Base-by-base conservation (phyloP, 257 asterid genomes). In the Apocynum venetum region DNA sequence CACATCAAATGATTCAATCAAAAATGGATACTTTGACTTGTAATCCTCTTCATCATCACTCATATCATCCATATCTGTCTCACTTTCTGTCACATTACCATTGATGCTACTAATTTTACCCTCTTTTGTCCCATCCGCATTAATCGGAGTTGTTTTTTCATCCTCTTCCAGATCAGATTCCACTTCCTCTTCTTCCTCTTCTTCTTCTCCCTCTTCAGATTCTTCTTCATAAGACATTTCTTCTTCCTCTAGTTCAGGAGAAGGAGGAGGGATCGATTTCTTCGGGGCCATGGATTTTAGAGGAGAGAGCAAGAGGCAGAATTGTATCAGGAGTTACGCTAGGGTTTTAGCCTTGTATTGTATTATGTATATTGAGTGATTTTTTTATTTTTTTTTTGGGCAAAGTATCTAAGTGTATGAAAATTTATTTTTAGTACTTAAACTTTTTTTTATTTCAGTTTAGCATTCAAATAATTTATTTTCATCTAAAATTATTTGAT, bases 11-110 rank as follows among this genome's bases (percentile, higher is more conserved):
- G 97, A 88, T 4, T 52, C 68, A n/a, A 61, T 59, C 40, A 90
- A 67, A 80, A 56, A 48, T 0, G 88, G 91, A 60, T 87, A 89
- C 78, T 85, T 81, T 2, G 84, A 47, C 86, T 78, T 65, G 56
- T 82, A 85, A 12, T 63, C 83, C 9, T 17, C 73, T 72, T 77
- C 84, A 2, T 31, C 89, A 11, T 8, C 85, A 12, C 65, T 64
- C 63, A 67, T 56, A 19, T 77, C 85, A 10, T 59, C 81, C 53
- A 20, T 38, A 51, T 19, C 49, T 44, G 5, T 6, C 35, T 69
- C 36, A 20, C 52, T 68, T 77, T 71, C 57, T 41, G 52, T 40
- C 20, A 38, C 36, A 2, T 4, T 10, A 3, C 44, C 76, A 52
- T 6, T 59, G 63, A 19, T 56, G 35, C 56, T 78, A 12, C 77